phyloP scores from a whole-genome alignment of 2,329 filamentous ascomycete genomes.

The Paramyrothecium roridum region DNA sequence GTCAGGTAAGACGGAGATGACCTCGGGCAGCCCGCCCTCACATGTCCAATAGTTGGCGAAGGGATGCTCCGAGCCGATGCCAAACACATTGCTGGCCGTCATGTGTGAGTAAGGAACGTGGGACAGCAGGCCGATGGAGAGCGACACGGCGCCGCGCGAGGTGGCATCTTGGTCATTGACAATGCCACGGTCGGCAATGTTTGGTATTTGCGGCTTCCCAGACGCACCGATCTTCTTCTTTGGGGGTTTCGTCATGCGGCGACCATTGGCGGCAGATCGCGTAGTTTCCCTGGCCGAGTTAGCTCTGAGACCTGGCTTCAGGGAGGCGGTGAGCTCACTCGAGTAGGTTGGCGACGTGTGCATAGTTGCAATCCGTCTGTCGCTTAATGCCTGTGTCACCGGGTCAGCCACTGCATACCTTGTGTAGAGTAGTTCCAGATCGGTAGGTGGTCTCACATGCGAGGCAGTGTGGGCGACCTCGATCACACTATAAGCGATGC shows the following conservation, averaged over 20 bases:
- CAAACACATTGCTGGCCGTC: constrained; percentile 74
- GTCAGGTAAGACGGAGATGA: constrained; percentile 71
- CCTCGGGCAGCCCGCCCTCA: constrained; percentile 70
- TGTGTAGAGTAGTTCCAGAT: background rate
- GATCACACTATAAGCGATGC: constrained; percentile 58
- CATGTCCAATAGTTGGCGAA: constrained; percentile 87
- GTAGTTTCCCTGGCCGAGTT: constrained; percentile 49
- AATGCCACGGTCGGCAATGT: constrained; percentile 53
- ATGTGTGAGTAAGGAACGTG: constrained; percentile 70
- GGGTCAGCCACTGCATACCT: constrained; percentile 11
- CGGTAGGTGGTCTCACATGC: constrained; percentile 47
- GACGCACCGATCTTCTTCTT: constrained; percentile 45
- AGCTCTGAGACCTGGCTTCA: constrained; percentile 7
- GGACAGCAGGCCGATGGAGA: constrained; percentile 62
- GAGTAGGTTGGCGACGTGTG: constrained; percentile 71
- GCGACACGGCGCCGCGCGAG: constrained; percentile 49
- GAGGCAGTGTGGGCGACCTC: constrained; percentile 66
- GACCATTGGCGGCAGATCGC: constrained; percentile 48
- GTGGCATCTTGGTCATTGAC: constrained; percentile 38
- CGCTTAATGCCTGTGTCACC: constrained; percentile 64
- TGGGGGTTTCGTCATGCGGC: constrained; percentile 55
- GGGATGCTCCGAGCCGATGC: constrained; percentile 74
- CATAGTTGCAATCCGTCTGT: constrained; percentile 73
- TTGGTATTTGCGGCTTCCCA: constrained; percentile 43
- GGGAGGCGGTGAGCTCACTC: constrained; percentile 50